A percentile compares a stretch with the other conserved stretches of the same genome.
Conservation (phyloP, 345 rosid genomes). For the Crucihimalaya himalaica region DNA sequence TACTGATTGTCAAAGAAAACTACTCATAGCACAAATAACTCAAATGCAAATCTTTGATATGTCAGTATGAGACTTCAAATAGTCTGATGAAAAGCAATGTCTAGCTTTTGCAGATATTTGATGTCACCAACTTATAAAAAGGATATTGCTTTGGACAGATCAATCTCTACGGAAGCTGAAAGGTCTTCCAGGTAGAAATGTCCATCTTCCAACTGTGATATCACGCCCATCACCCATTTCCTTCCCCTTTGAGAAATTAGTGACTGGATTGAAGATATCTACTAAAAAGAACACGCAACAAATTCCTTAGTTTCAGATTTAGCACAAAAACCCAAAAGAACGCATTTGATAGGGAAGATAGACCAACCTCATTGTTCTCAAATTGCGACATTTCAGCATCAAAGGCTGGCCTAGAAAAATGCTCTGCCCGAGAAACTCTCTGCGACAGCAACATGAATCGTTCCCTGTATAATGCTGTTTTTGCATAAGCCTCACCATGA, state of each 20-base stretch:
- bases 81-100: not conserved
- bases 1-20: conserved; percentile 61
- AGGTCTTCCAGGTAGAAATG: conserved; percentile 94
- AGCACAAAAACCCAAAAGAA: not conserved
- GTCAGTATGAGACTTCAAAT: not conserved
- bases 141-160: conserved; percentile 96
- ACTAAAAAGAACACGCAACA: conserved; percentile 24
- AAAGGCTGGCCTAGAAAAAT: conserved; percentile 76
- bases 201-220: conserved; percentile 96
- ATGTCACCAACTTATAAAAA: conserved; percentile 36
- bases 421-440: conserved; percentile 79
- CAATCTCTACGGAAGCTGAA: conserved; percentile 87
- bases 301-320: conserved; percentile 2
- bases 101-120: not conserved
- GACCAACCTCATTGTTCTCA: conserved; percentile 73
- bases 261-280: conserved; percentile 89
- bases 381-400: conserved; percentile 57
- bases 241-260: conserved; percentile 69
- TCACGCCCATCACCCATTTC: conserved; percentile 96
- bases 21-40: not conserved
- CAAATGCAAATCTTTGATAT: not conserved
- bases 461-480: conserved; percentile 69
- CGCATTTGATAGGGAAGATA: not conserved
- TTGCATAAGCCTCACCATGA: conserved; percentile 81
- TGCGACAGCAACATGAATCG: conserved; percentile 74